Conservation (phyloP, 192 early-diverging fungal species). For the Podila epigama region DNA sequence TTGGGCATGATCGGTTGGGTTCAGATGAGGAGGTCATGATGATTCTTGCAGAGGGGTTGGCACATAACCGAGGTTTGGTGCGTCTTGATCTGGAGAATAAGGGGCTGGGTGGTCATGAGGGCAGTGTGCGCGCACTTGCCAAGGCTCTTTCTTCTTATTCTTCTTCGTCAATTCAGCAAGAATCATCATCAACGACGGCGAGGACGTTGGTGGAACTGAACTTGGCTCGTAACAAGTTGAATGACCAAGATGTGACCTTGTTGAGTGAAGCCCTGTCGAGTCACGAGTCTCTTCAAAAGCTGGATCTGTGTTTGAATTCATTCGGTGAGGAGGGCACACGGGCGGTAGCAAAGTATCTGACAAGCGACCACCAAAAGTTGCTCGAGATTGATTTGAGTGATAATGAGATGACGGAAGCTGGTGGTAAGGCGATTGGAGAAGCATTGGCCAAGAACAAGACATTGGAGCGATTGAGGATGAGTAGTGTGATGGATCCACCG, state of each 20-base stretch:
- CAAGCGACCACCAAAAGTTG: constrained; percentile 8
- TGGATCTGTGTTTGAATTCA: constrained; percentile 53
- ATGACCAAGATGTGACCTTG: constrained; percentile 36
- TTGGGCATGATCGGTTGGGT: constrained; percentile 54
- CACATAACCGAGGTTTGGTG: constrained; percentile 50
- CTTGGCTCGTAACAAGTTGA: constrained; percentile 55
- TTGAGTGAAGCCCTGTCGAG: constrained; percentile 22
- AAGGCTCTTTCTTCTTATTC: too few species aligned
- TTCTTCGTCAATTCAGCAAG: too few species aligned
- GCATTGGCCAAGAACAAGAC: constrained; percentile 43
- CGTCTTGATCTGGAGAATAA: constrained; percentile 65
- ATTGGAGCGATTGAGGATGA: constrained; percentile 48
- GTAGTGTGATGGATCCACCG: constrained; percentile 40
- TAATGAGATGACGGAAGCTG: constrained; percentile 53
- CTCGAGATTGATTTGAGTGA: constrained; percentile 57
- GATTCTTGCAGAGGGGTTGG: constrained; percentile 52
- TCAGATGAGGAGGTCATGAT: constrained; percentile 14
- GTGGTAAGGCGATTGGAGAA: constrained; percentile 38
- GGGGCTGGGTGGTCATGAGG: constrained; percentile 33
- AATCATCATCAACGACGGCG: constrained; percentile 39
- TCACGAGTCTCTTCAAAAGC: constrained; percentile 13
- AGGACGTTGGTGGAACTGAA: constrained; percentile 36
- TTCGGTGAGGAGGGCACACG: constrained; percentile 34
- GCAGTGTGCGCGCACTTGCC: constrained; percentile 3
- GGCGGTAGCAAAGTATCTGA: constrained; percentile 33